These are phyloP conservation scores for Talaromyces ruber DNA, from an alignment of 495 filamentous ascomycete species.

Conservation along the genomic window DNA sequence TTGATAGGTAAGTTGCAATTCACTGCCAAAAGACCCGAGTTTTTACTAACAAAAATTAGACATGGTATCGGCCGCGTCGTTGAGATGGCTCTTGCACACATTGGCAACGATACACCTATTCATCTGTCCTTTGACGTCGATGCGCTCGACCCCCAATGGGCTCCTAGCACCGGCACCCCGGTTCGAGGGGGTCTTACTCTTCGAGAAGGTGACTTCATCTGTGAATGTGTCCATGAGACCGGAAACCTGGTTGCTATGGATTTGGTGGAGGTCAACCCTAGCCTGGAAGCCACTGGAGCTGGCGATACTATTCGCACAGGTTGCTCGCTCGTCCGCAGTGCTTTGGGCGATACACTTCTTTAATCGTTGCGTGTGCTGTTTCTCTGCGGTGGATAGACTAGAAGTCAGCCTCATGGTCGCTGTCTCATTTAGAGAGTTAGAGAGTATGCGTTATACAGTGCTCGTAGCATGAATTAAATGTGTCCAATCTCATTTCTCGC, in stretches of 20 bases:
- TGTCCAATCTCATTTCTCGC: background rate
- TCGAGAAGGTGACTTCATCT: conserved; percentile 95
- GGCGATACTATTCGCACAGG: conserved; percentile 84
- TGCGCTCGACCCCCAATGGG: conserved; percentile 91
- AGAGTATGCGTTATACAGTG: background rate
- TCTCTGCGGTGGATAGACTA: background rate
- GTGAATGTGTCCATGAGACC: conserved; percentile 90
- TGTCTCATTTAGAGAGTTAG: too few relatives aligned
- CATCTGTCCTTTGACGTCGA: conserved; percentile 98
- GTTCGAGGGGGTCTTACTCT: conserved; percentile 94
- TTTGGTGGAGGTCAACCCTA: conserved; percentile 94
- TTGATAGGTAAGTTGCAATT: conserved; percentile 56
- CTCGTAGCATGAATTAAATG: background rate
- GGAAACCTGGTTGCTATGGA: conserved; percentile 88
- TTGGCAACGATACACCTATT: conserved; percentile 88
- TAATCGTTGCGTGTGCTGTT: conserved; percentile 20
- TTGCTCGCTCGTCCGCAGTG: conserved; percentile 84
- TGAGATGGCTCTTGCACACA: conserved; percentile 93
- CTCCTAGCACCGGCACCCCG: conserved; percentile 90
- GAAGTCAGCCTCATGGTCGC: background rate
- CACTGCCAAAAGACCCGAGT: conserved; percentile 8
- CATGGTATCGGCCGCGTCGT: conserved; percentile 93
- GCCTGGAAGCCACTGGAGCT: conserved; percentile 65
- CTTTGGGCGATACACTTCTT: conserved; percentile 81
- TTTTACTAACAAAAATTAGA: conserved; percentile 27